phyloP scores from a whole-genome alignment of 176 grass and related monocot species.

The Triticum turgidum region DNA sequence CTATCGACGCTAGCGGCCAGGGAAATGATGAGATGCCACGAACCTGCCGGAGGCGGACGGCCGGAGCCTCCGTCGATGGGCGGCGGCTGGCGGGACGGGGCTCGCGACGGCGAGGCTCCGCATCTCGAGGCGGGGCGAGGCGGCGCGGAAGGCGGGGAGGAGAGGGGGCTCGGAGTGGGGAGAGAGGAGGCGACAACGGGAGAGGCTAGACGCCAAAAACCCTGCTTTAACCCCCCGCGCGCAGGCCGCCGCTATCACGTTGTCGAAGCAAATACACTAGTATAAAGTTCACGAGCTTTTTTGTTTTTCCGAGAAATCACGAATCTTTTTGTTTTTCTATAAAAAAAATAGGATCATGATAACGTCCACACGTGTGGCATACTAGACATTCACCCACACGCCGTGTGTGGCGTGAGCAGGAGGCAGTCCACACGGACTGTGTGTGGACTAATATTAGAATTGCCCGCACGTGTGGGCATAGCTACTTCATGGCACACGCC shows the following conservation, averaged over 20 bases:
- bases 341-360: too few species aligned
- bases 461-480: too few species aligned
- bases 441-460: too few species aligned
- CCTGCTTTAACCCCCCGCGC: conserved; percentile 21
- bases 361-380: too few species aligned
- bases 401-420: too few species aligned
- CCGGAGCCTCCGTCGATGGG: not conserved
- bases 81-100: conserved; percentile 10
- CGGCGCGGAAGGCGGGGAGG: not conserved
- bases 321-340: not conserved
- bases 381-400: too few species aligned
- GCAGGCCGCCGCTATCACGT: not conserved
- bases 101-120: conserved; percentile 44
- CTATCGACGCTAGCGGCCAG: not conserved
- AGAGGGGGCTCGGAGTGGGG: not conserved
- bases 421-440: too few species aligned
- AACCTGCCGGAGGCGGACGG: conserved; percentile 17
- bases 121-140: conserved; percentile 49
- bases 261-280: not conserved
- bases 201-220: conserved; percentile 42
- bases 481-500: too few species aligned
- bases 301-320: not conserved
- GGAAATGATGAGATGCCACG: not conserved
- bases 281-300: not conserved
- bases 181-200: not conserved